Conservation (phyloP, 495 filamentous ascomycete genomes). For the Lichenothelia convexa region DNA sequence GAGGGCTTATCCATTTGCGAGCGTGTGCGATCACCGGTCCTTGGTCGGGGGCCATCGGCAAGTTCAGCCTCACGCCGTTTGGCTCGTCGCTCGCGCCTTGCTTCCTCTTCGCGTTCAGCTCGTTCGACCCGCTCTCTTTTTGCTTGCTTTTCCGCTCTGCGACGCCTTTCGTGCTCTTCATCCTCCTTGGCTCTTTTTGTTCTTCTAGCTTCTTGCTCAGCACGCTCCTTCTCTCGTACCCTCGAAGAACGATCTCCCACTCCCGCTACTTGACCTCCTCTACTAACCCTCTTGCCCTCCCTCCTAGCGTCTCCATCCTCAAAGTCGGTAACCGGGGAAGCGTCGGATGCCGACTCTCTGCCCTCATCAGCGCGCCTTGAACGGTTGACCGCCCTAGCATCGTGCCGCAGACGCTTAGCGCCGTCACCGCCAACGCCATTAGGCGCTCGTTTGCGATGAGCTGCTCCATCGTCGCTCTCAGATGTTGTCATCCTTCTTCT, state of each 20-base stretch:
- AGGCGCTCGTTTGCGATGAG: constrained; percentile 10
- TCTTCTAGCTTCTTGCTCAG: constrained; percentile 15
- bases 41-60: constrained; percentile 14
- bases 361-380: constrained; percentile 9
- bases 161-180: constrained; percentile 28
- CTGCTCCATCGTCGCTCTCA: constrained; percentile 10
- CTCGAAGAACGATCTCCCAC: constrained; percentile 4
- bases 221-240: constrained; percentile 5
- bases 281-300: constrained; percentile 6
- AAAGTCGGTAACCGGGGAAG: constrained; percentile 5
- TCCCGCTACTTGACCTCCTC: constrained; percentile 9
- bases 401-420: constrained; percentile 12
- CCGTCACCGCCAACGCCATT: constrained; percentile 7
- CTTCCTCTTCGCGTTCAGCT: constrained; percentile 15
- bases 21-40: constrained; percentile 4
- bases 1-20: constrained; percentile 11
- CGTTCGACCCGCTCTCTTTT: constrained; percentile 30
- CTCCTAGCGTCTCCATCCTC: constrained; percentile 9
- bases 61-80: constrained; percentile 9
- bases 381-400: constrained; percentile 10
- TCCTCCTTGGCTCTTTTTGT: constrained; percentile 25
- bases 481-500: constrained; percentile 6
- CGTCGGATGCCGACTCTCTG: constrained; percentile 6
- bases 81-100: constrained; percentile 3
- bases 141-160: constrained; percentile 27